Conservation (phyloP, 2,329 filamentous ascomycete species). For the Metarhizium anisopliae region DNA sequence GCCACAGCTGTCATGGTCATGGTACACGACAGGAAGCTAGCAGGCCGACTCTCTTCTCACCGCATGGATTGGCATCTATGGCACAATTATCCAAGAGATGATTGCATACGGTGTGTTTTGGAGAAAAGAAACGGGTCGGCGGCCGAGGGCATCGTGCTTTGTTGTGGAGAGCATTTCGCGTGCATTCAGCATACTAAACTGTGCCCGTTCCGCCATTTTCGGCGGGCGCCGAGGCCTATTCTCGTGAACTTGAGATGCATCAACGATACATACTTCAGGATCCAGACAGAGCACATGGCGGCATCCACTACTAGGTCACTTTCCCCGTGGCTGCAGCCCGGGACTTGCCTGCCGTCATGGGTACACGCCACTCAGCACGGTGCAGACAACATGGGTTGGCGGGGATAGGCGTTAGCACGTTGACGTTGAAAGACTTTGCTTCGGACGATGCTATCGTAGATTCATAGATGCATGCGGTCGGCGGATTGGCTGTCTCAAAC, state of each 20-base stretch:
- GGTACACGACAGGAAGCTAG: neutral
- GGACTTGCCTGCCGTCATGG: neutral
- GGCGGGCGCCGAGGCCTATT: neutral
- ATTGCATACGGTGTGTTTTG: neutral
- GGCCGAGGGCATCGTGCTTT: neutral
- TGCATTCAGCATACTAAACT: neutral
- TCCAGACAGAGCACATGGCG: too few relatives aligned
- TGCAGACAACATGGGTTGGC: neutral
- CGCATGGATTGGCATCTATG: neutral
- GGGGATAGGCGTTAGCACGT: neutral
- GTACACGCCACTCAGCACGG: neutral
- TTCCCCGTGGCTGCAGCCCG: neutral
- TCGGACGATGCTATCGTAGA: too few relatives aligned
- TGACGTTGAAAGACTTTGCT: too few relatives aligned
- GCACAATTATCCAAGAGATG: neutral
- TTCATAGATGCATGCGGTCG: too few relatives aligned
- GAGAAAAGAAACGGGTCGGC: neutral
- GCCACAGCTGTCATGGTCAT: too few relatives aligned
- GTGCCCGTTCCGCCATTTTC: neutral
- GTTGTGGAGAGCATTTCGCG: neutral
- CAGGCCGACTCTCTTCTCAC: neutral
- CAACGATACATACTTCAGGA: neutral
- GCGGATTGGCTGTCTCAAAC: too few relatives aligned
- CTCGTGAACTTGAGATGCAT: neutral
- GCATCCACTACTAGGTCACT: neutral